Base-by-base conservation (phyloP, 2,329 filamentous ascomycete species). In the Pseudovirgaria hyperparasitica region DNA sequence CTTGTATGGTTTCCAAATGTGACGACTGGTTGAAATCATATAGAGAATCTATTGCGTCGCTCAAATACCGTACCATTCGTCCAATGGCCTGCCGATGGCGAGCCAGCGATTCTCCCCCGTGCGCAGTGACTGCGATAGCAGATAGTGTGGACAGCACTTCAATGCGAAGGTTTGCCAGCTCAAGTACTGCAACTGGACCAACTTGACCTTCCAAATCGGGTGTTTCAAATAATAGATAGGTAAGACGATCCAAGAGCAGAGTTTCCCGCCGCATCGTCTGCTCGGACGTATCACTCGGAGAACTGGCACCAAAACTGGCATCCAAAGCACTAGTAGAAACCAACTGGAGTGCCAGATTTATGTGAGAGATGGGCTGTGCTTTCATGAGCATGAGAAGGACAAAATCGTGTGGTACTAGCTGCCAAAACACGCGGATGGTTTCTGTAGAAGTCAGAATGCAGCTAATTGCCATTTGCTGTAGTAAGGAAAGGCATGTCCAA, bases 11-110 rank as follows among this genome's bases (percentile, higher is more conserved):
- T 17, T 52, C 42, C 9, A 46, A 36, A 30, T 65, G 57, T 1
- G 46, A 43, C 43, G 43, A 25, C 40, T 34, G 11, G 39, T 43
- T 1, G 37, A 34, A 6, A 29, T 33, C 28, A 47, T 81, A 79
- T 1, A 80, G 49, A 3, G 57, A 54, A 23, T 67, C 63, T 9
- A 94, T 57, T 37, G 79, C 72, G 36, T 84, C 78, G 32, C 90
- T 76, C 27, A 86, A 71, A 23, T 79, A 72, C 15, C 73, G 70
- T 15, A 92, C 75, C 0, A 93, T 58, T 3, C 82, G 71, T 1
- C 81, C 82, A 10, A 92, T 70, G 9, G 74, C 73, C 21, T 67
- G 70, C 3, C 68, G 66, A 48, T 90, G 79, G 5, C 60, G 57
- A 0, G 77, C 78, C 6, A 94, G 64, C 23, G 79, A 69, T 14